phyloP scores from a whole-genome alignment of 192 early-diverging fungal genomes.

The Podila clonocystis region DNA sequence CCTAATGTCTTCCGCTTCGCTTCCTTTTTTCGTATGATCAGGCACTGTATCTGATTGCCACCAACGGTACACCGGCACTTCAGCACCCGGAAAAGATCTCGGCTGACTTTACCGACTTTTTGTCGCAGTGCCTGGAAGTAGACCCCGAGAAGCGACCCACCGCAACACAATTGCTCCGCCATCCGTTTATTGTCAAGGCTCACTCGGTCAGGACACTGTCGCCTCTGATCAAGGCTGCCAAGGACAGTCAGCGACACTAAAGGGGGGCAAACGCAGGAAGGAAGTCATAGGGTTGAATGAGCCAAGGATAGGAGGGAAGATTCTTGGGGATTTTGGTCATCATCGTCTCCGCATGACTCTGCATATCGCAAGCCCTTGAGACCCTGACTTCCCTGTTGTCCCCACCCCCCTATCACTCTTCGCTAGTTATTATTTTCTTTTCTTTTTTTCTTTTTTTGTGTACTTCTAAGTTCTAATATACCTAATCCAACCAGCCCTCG shows the following conservation, averaged over 20 bases:
- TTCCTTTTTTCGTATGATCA: constrained; percentile 10
- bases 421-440: neutral
- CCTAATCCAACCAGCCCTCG: neutral
- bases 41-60: constrained; percentile 95
- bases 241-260: constrained; percentile 59
- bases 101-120: constrained; percentile 84
- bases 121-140: constrained; percentile 83
- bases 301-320: neutral
- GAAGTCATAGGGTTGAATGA: neutral
- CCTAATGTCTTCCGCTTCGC: too few relatives aligned
- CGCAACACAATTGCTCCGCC: constrained; percentile 80
- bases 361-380: neutral
- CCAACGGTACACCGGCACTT: constrained; percentile 92
- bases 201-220: constrained; percentile 83
- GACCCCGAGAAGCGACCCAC: constrained; percentile 83
- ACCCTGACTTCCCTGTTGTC: too few relatives aligned
- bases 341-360: neutral
- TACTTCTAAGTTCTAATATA: neutral
- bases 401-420: too few relatives aligned
- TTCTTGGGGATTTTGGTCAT: neutral
- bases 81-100: constrained; percentile 87
- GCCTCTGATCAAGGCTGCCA: constrained; percentile 82
- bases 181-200: constrained; percentile 87
- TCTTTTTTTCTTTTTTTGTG: neutral
- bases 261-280: neutral